Conservation (phyloP, 75 land plant species). For the Pinus taeda region DNA sequence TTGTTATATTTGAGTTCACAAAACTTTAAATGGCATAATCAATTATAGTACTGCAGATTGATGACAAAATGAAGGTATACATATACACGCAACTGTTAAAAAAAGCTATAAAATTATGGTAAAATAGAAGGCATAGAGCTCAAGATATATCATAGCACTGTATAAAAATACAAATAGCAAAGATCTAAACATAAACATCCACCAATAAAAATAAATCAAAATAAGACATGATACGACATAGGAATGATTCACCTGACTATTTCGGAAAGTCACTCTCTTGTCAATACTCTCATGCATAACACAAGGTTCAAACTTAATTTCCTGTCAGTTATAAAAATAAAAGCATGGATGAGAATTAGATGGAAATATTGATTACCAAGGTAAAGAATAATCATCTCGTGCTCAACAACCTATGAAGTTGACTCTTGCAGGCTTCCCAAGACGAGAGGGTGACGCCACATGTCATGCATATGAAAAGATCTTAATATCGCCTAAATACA, state of each 20-base stretch:
- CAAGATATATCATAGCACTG: background rate
- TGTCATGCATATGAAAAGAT: too few species aligned
- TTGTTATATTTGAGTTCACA: too few species aligned
- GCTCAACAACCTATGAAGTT: background rate
- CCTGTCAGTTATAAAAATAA: constrained; percentile 15
- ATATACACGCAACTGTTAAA: background rate
- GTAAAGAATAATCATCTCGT: background rate
- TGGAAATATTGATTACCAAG: background rate
- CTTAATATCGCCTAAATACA: too few species aligned
- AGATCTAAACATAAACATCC: background rate
- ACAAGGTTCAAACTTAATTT: constrained; percentile 54
- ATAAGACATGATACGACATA: background rate
- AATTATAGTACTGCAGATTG: background rate
- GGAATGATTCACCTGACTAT: constrained; percentile 28
- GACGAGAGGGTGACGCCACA: too few species aligned
- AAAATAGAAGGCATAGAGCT: background rate
- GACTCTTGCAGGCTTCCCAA: too few species aligned
- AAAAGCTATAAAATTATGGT: background rate
- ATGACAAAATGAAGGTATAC: background rate
- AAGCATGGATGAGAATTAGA: background rate
- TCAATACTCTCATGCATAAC: constrained; percentile 53
- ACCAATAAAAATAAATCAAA: background rate
- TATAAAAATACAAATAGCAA: background rate
- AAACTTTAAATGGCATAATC: too few species aligned
- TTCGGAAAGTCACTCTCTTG: constrained; percentile 39